Base-by-base conservation (phyloP, 2,329 filamentous ascomycete genomes). In the Fusarium fujikuroi region DNA sequence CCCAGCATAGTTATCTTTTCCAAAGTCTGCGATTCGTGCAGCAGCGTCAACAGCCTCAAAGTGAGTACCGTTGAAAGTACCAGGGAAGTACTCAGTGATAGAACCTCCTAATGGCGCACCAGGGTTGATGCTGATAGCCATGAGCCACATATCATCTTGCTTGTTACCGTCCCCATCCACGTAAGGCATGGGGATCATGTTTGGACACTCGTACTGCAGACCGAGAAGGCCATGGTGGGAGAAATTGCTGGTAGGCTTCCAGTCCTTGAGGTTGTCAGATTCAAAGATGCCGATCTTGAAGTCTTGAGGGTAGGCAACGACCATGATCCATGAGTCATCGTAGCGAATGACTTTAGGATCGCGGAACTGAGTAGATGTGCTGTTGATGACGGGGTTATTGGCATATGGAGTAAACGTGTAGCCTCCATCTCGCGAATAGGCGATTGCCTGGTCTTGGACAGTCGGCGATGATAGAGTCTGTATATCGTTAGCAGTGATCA, bases 321-420 rank as follows among this genome's bases (percentile, higher is more conserved):
- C 84, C 85, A 90, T 88, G 43, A 90, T 86, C 90, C 90, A 92
- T 23, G 84, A 80, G 46, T 85, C 77, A 4, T 84, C 80, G 69
- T 91, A 87, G 83, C 89, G 88, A 49, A 90, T 83, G 4, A 92
- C 89, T 75, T 92, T 90, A 3, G 91, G 90, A 70, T 92, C 91
- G 30, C 91, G 87, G 81, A 92, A 92, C 70, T 90, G 85, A 10
- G 80, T 83, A 23, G 86, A 84, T 64, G 83, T 83, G 76, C 86
- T 86, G 70, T 84, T 79, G 47, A 92, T 87, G 21, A 92, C 88
- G 3, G 91, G 91, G 68, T 92, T 92, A 8, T 79, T 78, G 3
- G 82, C 81, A 68, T 92, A 92, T 44, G 88, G 87, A 50, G 84
- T 85, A 72, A 92, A 92, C 0, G 86, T 89, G 75, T 88, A 91